These are phyloP conservation scores for Leccinum incarnatum DNA, from an alignment of 768 basidiomycete genomes.

Conservation along the genomic window DNA sequence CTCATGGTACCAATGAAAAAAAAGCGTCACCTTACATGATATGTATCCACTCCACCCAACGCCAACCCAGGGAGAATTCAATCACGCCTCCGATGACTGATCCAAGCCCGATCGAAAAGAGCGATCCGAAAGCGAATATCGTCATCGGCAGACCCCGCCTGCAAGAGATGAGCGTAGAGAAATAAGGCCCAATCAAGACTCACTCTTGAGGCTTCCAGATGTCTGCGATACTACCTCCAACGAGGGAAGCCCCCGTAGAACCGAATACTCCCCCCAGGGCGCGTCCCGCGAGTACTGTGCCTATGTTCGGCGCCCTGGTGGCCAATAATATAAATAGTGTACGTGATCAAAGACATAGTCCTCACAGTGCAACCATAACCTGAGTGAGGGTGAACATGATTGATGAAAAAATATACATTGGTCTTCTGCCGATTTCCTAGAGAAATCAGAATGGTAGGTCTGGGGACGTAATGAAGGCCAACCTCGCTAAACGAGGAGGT, in stretches of 20 bases:
- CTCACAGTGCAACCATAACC: constrained; percentile 37
- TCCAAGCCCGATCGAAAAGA: constrained; percentile 61
- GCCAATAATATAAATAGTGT: background rate
- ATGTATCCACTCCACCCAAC: constrained; percentile 83
- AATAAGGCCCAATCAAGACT: constrained; percentile 13
- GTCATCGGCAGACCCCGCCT: constrained; percentile 80
- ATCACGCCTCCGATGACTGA: constrained; percentile 64
- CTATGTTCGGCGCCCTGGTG: constrained; percentile 42
- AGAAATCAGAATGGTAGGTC: background rate
- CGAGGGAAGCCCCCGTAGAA: constrained; percentile 62
- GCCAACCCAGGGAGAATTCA: constrained; percentile 61
- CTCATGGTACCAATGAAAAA: background rate
- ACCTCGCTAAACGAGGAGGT: constrained; percentile 66
- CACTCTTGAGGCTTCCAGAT: constrained; percentile 64
- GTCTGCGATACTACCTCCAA: constrained; percentile 68
- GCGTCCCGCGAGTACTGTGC: constrained; percentile 55
- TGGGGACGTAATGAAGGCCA: background rate
- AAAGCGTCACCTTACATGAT: constrained; percentile 42
- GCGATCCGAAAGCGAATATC: constrained; percentile 56
- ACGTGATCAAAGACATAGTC: background rate
- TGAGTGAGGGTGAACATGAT: constrained; percentile 52
- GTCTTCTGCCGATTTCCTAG: constrained; percentile 63
- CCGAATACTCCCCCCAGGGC: constrained; percentile 63
- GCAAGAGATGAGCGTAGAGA: background rate
- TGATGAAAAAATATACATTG: constrained; percentile 54